Evolutionary conservation across 163 green algal genomes (phyloP).

Genomic region (Prototheca wickerhamii): DNA sequence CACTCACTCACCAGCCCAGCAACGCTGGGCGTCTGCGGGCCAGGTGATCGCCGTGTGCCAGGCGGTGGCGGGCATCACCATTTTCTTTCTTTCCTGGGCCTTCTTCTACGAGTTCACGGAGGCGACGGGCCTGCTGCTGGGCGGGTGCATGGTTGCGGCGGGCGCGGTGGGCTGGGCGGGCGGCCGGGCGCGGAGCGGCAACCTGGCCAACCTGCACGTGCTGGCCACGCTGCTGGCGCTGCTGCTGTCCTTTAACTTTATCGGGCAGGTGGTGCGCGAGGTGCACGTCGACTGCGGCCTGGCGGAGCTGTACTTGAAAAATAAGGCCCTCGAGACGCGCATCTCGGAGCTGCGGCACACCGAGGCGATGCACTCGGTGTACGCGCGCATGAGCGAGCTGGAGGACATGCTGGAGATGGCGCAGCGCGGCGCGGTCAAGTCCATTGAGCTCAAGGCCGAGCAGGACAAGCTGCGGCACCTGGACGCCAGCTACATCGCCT

Average conservation of each 20-base stretch:
- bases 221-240: constrained; percentile 26
- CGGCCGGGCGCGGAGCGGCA: constrained; percentile 1
- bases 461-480: constrained; percentile 23
- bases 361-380: constrained; percentile 22
- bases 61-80: constrained; percentile 1
- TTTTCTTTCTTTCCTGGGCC: constrained; percentile 11
- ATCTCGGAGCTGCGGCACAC: constrained; percentile 4
- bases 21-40: constrained; percentile 5
- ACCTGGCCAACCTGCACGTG: constrained; percentile 27
- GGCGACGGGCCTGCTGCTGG: constrained; percentile 22
- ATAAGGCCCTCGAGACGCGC: constrained; percentile 1
- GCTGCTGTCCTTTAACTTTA: constrained; percentile 29
- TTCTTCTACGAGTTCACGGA: constrained; percentile 24
- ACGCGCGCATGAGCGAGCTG: constrained; percentile 23
- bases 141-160: constrained; percentile 8
- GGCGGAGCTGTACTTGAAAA: constrained; percentile 21
- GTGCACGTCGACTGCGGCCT: constrained; percentile 31
- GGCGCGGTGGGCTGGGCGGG: constrained; percentile 24
- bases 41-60: constrained; percentile 3
- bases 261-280: constrained; percentile 11
- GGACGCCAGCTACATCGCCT: constrained; percentile 26
- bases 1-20: neutral
- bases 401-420: constrained; percentile 27
- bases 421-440: constrained; percentile 15
- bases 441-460: constrained; percentile 23